Conservation (phyloP, 73 alveolate genomes). For the Paramecium pentaurelia region DNA sequence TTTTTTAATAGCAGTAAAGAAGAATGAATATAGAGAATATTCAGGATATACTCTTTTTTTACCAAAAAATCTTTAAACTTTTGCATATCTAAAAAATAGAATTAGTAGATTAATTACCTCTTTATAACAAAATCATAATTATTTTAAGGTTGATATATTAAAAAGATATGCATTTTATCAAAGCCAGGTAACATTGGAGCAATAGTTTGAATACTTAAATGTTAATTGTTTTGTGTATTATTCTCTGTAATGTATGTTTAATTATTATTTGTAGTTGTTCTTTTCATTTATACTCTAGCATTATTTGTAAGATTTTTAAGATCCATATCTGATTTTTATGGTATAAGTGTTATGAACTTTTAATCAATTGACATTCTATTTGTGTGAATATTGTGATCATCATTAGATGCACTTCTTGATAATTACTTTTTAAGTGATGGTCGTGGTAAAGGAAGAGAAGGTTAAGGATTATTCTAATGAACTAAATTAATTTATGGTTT, state of each 20-base stretch:
- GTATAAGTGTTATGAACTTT: not conserved
- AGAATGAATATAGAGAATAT: not conserved
- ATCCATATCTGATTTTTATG: not conserved
- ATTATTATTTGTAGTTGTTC: not conserved
- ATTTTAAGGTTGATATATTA: not conserved
- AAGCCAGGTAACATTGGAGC: not conserved
- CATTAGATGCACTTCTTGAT: not conserved
- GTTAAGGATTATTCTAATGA: not conserved
- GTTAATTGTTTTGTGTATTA: not conserved
- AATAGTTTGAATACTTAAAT: not conserved
- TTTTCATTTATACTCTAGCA: not conserved
- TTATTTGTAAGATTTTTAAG: not conserved
- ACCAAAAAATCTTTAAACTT: not conserved
- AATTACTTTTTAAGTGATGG: not conserved
- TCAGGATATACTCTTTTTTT: constrained; percentile 18
- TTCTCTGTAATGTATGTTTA: not conserved
- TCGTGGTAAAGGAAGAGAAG: not conserved
- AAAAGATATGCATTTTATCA: constrained; percentile 16
- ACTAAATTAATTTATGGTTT: not conserved
- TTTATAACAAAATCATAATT: not conserved
- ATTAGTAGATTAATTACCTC: not conserved
- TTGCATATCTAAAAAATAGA: not conserved
- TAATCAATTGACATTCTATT: not conserved
- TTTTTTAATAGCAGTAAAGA: not conserved
- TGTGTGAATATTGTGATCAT: not conserved